Evolutionary conservation across 331 rosid species (phyloP).

Genomic region (Dryas integrifolia): DNA sequence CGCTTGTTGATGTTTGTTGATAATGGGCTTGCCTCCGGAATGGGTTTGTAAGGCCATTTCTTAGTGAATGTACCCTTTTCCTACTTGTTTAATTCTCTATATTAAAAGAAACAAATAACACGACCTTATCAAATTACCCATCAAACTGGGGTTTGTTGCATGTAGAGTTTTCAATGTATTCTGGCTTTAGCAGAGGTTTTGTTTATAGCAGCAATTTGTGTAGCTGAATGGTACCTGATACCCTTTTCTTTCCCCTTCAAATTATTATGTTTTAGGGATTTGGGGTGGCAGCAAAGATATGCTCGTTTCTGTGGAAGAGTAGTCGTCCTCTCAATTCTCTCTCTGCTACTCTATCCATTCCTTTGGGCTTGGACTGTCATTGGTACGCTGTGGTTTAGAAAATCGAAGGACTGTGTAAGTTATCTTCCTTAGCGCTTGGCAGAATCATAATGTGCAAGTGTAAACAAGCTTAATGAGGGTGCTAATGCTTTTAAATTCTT

Average conservation of each 20-base stretch:
- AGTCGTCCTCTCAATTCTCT: constrained; percentile 66
- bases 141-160: not conserved
- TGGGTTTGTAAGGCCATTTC: constrained; percentile 80
- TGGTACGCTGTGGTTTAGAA: constrained; percentile 71
- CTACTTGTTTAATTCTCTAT: not conserved
- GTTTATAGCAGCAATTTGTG: not conserved
- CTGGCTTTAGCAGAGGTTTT: not conserved
- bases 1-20: constrained; percentile 89
- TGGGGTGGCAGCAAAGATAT: constrained; percentile 82
- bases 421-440: not conserved
- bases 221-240: constrained; percentile 1
- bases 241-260: not conserved
- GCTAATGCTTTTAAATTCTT: constrained; percentile 26
- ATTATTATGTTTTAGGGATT: constrained; percentile 56
- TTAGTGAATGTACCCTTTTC: not conserved
- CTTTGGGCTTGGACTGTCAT: constrained; percentile 89
- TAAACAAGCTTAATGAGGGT: constrained; percentile 13
- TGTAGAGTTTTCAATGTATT: not conserved
- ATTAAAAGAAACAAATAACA: not conserved
- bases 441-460: constrained; percentile 8
- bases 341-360: constrained; percentile 73
- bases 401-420: constrained; percentile 66
- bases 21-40: constrained; percentile 84
- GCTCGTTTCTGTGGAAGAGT: constrained; percentile 83
- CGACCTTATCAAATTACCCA: not conserved